These are phyloP conservation scores for Flaveria sonorensis DNA, from an alignment of 129 eudicot species.

Conservation along the genomic window DNA sequence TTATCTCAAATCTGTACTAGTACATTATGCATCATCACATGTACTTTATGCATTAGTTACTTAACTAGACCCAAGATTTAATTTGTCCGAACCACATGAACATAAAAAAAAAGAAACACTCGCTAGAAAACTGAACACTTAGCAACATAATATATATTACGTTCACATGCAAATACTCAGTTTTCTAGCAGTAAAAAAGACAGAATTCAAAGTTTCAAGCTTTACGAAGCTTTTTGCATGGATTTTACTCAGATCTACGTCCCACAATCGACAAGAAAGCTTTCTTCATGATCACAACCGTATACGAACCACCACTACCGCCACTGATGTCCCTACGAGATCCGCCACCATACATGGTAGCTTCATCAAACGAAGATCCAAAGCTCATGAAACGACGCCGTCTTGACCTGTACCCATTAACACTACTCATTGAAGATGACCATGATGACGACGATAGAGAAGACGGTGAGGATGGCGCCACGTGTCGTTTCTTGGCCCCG, in stretches of 20 bases:
- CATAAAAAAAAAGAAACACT: too few relatives aligned
- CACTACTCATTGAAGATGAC: constrained; percentile 33
- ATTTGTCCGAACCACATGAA: background rate
- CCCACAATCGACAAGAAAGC: constrained; percentile 40
- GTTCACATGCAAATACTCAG: too few relatives aligned
- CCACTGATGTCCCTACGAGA: background rate
- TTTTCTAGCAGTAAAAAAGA: too few relatives aligned
- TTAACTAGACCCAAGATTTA: background rate
- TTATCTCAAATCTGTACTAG: constrained; percentile 7
- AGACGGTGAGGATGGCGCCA: constrained; percentile 35
- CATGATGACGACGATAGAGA: constrained; percentile 45
- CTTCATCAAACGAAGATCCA: constrained; percentile 54
- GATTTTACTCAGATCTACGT: constrained; percentile 32
- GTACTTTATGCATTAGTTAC: background rate
- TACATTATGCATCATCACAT: constrained; percentile 7
- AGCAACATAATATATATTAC: too few relatives aligned
- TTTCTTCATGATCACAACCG: constrained; percentile 38
- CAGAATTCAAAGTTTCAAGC: background rate
- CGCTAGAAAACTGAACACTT: too few relatives aligned
- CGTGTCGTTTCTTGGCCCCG: constrained; percentile 36
- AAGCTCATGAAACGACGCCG: constrained; percentile 52
- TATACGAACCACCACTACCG: constrained; percentile 17
- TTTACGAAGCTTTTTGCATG: constrained; percentile 21
- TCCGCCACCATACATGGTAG: constrained; percentile 29
- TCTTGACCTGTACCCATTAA: constrained; percentile 21